Evolutionary conservation across 768 basidiomycete genomes (phyloP).

Genomic region (Tylopilus subfusipes): DNA sequence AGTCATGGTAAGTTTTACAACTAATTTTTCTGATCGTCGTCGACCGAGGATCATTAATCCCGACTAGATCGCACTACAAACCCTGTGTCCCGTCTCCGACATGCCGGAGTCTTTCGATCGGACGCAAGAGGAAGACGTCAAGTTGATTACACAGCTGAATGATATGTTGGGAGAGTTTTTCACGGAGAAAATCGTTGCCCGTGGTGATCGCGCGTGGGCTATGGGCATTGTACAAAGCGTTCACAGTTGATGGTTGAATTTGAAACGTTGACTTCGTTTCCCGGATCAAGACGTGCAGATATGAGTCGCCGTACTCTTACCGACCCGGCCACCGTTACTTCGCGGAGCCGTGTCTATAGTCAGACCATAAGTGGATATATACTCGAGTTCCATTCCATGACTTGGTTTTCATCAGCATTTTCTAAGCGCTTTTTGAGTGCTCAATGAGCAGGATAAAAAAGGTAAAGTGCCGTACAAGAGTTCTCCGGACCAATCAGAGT

Average conservation of each 20-base stretch:
- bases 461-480: too few species aligned
- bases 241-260: slow-evolving; percentile 20
- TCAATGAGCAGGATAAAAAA: too few species aligned
- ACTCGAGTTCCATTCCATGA: background rate
- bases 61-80: slow-evolving; percentile 56
- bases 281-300: background rate
- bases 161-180: slow-evolving; percentile 63
- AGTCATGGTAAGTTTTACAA: slow-evolving; percentile 49
- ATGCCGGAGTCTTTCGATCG: slow-evolving; percentile 57
- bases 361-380: background rate
- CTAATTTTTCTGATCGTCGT: background rate
- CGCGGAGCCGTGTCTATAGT: background rate
- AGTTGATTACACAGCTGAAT: slow-evolving; percentile 43
- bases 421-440: too few species aligned
- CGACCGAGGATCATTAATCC: background rate
- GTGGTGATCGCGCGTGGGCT: slow-evolving; percentile 63
- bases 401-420: too few species aligned
- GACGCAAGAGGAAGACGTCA: slow-evolving; percentile 45
- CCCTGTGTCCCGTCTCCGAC: slow-evolving; percentile 55
- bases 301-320: background rate
- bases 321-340: background rate
- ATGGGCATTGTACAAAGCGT: slow-evolving; percentile 45
- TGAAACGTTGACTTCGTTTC: background rate
- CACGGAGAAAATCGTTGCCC: slow-evolving; percentile 43
- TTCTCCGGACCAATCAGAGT: too few species aligned